These are phyloP conservation scores for Blastobotrys aristatus DNA, from an alignment of 1,139 yeast species.

Conservation along the genomic window DNA sequence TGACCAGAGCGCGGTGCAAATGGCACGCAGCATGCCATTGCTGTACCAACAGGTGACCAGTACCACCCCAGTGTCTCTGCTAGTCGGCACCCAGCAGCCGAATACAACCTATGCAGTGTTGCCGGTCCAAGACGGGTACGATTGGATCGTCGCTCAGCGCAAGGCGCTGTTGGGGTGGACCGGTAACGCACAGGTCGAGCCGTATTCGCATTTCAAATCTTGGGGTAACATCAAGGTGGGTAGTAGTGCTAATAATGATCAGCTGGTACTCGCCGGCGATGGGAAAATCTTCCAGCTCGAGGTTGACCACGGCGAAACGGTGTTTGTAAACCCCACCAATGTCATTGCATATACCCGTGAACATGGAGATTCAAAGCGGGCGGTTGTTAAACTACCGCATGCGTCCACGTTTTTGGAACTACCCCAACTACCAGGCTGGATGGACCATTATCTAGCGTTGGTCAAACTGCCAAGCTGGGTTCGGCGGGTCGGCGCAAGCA, in stretches of 20 bases:
- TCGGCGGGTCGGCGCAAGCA: constrained; percentile 12
- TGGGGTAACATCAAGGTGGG: constrained; percentile 33
- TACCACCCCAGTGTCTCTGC: constrained; percentile 26
- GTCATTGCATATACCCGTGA: constrained; percentile 31
- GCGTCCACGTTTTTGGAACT: constrained; percentile 21
- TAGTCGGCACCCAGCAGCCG: constrained; percentile 15
- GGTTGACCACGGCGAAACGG: constrained; percentile 28
- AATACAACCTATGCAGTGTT: constrained; percentile 14
- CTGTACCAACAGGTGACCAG: constrained; percentile 26
- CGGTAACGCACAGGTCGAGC: constrained; percentile 20
- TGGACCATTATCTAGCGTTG: constrained; percentile 8
- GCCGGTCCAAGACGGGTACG: constrained; percentile 13
- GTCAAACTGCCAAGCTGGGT: constrained; percentile 12
- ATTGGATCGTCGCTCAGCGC: constrained; percentile 33
- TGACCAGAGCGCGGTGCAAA: constrained; percentile 19
- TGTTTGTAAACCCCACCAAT: constrained; percentile 31
- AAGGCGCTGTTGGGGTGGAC: constrained; percentile 35
- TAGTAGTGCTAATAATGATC: no score
- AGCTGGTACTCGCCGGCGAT: constrained; percentile 33
- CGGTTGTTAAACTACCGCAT: constrained; percentile 21
- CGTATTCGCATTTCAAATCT: constrained; percentile 18
- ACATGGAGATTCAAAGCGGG: constrained; percentile 9
- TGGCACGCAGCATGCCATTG: constrained; percentile 23
- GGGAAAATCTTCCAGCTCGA: constrained; percentile 34
- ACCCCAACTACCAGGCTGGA: constrained; percentile 15